phyloP scores from a whole-genome alignment of 306 rosid species.

The Luffa acutangula region DNA sequence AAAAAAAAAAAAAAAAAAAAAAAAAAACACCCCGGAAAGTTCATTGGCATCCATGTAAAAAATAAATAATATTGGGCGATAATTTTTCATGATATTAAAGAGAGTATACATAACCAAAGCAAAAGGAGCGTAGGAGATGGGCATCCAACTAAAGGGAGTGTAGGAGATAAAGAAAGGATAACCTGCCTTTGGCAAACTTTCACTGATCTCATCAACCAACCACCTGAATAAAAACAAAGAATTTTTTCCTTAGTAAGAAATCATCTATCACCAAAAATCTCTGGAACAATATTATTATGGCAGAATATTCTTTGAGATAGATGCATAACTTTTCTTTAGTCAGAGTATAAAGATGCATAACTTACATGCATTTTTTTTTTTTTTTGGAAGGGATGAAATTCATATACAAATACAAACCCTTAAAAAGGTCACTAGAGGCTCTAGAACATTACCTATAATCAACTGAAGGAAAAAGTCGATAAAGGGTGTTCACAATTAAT shows the following conservation, averaged over 20 bases:
- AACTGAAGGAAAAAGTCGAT: slow-evolving; percentile 68
- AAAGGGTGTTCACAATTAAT: slow-evolving; percentile 65
- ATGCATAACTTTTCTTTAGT: background rate
- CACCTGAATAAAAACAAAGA: slow-evolving; percentile 46
- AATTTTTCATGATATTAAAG: background rate
- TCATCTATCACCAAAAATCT: slow-evolving; percentile 4
- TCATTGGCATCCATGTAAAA: background rate
- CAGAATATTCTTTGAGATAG: background rate
- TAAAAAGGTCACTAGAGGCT: background rate
- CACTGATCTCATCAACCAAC: slow-evolving; percentile 83
- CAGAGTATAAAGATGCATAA: background rate
- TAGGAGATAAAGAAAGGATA: background rate
- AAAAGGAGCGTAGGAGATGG: background rate
- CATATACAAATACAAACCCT: background rate
- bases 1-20: too few relatives aligned
- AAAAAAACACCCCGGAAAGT: too few relatives aligned
- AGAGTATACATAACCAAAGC: background rate
- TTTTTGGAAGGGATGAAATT: background rate
- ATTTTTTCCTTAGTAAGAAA: background rate
- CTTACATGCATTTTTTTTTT: background rate
- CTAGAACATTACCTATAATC: slow-evolving; percentile 62
- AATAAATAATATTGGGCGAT: background rate
- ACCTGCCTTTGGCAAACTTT: slow-evolving; percentile 83
- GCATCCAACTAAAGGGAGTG: background rate
- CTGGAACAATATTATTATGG: background rate